Conservation (phyloP, 257 asterid genomes). For the Solanum raphanifolium region DNA sequence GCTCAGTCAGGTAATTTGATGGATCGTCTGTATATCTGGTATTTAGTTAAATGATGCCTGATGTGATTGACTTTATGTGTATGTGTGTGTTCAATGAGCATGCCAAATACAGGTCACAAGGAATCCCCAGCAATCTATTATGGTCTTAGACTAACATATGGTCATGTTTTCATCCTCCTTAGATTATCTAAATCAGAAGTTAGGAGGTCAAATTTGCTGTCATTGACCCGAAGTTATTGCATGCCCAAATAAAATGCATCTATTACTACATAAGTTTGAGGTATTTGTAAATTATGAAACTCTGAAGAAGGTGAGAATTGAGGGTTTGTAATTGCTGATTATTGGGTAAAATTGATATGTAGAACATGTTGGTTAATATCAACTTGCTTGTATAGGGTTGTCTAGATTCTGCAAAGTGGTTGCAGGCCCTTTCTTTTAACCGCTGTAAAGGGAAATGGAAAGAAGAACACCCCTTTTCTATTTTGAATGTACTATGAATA, state of each 20-base stretch:
- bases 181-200: not conserved
- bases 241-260: not conserved
- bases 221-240: not conserved
- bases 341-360: not conserved
- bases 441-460: not conserved
- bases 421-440: not conserved
- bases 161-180: not conserved
- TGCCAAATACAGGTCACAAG: not conserved
- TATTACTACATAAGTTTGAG: not conserved
- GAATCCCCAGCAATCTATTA: not conserved
- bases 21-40: not conserved
- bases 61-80: not conserved
- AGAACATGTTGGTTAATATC: not conserved
- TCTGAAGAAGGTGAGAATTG: not conserved
- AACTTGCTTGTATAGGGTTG: not conserved
- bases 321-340: not conserved
- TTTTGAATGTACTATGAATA: not conserved
- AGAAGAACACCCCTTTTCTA: not conserved
- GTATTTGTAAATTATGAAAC: not conserved
- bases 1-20: slow-evolving; percentile 75
- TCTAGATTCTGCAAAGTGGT: not conserved
- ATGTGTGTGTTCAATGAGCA: not conserved
- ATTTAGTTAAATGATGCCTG: not conserved
- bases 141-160: not conserved
- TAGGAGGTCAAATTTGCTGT: not conserved